Evolutionary conservation across 1,284 basidiomycete genomes (phyloP), one percentile per base, ranked within the genome.

Genomic region (Bondarzewia mesenterica): DNA sequence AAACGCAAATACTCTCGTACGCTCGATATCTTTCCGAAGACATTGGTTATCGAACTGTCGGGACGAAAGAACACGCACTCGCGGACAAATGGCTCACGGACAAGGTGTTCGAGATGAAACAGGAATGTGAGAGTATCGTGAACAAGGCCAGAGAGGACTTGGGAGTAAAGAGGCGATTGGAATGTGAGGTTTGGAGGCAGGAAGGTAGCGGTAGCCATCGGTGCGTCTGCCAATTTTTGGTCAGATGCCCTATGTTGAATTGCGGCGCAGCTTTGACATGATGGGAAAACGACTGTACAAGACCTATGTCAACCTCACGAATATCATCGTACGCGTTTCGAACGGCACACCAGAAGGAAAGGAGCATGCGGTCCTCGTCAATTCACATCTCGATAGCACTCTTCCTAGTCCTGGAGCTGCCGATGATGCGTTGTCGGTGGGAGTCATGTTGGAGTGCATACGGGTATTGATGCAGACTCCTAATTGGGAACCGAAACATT

Each of bases 11-110:
- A 40, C 74, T 89, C 5, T 70, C 67, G 2, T 68, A 81, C 46
- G 75, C 82, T 1, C 77, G 74, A 53, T 63, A 80, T 50, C 75
- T 90, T 7, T 88, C 85, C 0, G 91, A 93, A 61, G 81, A 81
- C 26, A 90, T 95, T 51, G 94, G 94, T 4, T 98, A 85, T 68
- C 78, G 95, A 38, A 95, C 90, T 0, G 90, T 96, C 15, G 95
- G 95, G 1, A 95, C 93, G 0, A 74, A 76, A 37, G 89, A 97
- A 63, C 93, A 97, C 67, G 82, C 89, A 0, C 66, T 81, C 23
- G 93, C 88, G 5, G 93, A 97, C 58, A 69, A 75, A 36, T 97
- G 93, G 82, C 83, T 96, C 71, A 61, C 85, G 18, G 65, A 74
- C 40, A 77, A 87, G 57, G 84, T 86, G 2, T 67, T 80, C 50